phyloP scores from a whole-genome alignment of 148 eudicot species.

The Rhododendron griersonianum region DNA sequence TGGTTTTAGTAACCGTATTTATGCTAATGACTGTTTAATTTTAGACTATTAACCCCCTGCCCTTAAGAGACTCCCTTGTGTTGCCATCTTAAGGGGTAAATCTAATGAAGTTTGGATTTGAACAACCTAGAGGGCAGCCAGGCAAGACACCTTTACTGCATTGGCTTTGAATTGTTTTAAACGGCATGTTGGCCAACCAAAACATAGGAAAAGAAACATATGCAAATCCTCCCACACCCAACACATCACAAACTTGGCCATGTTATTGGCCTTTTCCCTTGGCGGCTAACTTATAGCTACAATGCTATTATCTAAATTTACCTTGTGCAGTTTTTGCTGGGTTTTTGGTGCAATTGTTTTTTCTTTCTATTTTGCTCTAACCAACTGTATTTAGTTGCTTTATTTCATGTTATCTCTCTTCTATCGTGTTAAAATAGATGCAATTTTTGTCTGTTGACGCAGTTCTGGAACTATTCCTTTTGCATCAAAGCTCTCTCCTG shows the following conservation, averaged over 20 bases:
- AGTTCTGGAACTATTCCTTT: conserved; percentile 25
- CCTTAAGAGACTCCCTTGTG: neutral
- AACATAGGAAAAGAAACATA: neutral
- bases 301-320: neutral
- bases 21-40: neutral
- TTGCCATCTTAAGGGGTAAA: neutral
- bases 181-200: neutral
- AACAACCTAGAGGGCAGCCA: neutral
- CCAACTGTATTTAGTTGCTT: neutral
- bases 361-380: neutral
- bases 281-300: neutral
- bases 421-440: neutral
- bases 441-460: neutral
- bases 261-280: neutral
- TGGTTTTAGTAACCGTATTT: neutral
- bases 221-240: neutral
- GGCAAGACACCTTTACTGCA: neutral
- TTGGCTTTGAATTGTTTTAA: neutral
- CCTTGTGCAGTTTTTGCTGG: neutral
- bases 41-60: neutral
- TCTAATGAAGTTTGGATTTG: neutral
- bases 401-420: neutral
- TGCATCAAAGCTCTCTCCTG: conserved; percentile 23
- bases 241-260: neutral
- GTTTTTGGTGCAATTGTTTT: neutral